Evolutionary conservation across 192 early-diverging fungal genomes (phyloP), one percentile per base, ranked within the genome.

Genomic region (Coemansia sp.): DNA sequence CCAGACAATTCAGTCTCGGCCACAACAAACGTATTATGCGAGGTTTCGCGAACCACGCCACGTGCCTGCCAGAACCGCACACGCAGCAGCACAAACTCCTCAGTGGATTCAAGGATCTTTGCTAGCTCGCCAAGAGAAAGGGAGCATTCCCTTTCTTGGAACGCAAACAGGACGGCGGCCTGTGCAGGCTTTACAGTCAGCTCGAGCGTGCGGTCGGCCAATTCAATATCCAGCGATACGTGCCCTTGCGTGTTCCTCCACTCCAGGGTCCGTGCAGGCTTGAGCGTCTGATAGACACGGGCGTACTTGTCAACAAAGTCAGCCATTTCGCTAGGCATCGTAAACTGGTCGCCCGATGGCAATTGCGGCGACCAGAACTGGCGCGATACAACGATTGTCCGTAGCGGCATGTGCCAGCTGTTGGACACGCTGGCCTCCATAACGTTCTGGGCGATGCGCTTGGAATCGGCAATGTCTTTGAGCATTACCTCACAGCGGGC

Each of bases 401-500:
- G 74, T 34, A 86, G 49, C 18, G 66, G 42, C 48, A 79, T 66
- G 56, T 84, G 39, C 64, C 64, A 48, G 18, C 12, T 30, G 7
- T 68, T 45, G 6, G 40, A 10, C 23, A 9, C 23, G 2, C 56
- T 40, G 23, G 59, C 37, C 49, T 84, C 78, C 21, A 78, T 63
- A n/a, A 88, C 74, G 52, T 76, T 74, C 51, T 78, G 76, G 37
- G 86, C 82, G 12, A 89, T 74, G 23, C 92, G 81, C 39, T 87
- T 86, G 0, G 91, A 92, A 39, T 91, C 90, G 13, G 87, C 85
- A 29, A 92, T 68, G 56, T 93, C 92, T 59, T 89, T 90, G 5
- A 93, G 75, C 92, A 93, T 93, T 7, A 93, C 91, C 58, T 92
- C 91, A 58, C 89, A 89, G 25, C 80, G 70, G 28, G 87, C 82